These are phyloP conservation scores for Cercospora sesami DNA, from an alignment of 2,329 filamentous ascomycete species.

Conservation along the genomic window DNA sequence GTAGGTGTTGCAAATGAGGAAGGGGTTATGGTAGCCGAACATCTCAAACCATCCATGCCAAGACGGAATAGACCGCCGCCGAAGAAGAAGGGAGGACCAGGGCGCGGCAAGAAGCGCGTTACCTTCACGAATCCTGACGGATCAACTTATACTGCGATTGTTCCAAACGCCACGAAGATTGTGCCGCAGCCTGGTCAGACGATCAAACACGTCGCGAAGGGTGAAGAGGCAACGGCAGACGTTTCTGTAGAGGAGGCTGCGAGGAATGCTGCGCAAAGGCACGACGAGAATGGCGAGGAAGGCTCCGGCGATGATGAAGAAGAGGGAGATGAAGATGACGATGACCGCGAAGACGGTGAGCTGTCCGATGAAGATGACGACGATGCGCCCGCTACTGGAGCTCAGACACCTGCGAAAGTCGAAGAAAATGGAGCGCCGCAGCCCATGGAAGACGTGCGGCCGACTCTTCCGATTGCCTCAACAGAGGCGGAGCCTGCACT, in stretches of 20 bases:
- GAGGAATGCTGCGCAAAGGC: slow-evolving; percentile 50
- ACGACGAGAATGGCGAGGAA: slow-evolving; percentile 47
- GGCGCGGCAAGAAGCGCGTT: slow-evolving; percentile 75
- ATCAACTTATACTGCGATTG: slow-evolving; percentile 43
- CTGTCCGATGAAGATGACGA: slow-evolving; percentile 38
- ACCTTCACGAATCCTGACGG: slow-evolving; percentile 54
- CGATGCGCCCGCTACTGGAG: slow-evolving; percentile 29
- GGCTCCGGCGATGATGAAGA: slow-evolving; percentile 53
- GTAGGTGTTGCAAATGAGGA: slow-evolving; percentile 61
- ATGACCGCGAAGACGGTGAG: slow-evolving; percentile 41
- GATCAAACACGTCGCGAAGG: slow-evolving; percentile 40
- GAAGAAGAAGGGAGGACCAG: slow-evolving; percentile 73
- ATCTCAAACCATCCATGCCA: slow-evolving; percentile 37
- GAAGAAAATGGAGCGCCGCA: slow-evolving; percentile 14
- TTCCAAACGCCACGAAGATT: slow-evolving; percentile 42
- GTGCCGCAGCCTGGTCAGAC: slow-evolving; percentile 38
- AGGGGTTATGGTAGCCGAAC: slow-evolving; percentile 56
- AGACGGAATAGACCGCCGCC: slow-evolving; percentile 73
- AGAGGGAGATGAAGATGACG: slow-evolving; percentile 52
- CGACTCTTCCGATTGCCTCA: not conserved
- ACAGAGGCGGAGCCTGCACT: slow-evolving; percentile 14
- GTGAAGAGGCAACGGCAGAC: slow-evolving; percentile 39
- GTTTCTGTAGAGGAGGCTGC: slow-evolving; percentile 42
- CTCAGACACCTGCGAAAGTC: slow-evolving; percentile 25
- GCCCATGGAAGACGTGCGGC: slow-evolving; percentile 25